Evolutionary conservation across 768 basidiomycete genomes (phyloP), one percentile per base, ranked within the genome.

Genomic region (Leccinum arenicola): DNA sequence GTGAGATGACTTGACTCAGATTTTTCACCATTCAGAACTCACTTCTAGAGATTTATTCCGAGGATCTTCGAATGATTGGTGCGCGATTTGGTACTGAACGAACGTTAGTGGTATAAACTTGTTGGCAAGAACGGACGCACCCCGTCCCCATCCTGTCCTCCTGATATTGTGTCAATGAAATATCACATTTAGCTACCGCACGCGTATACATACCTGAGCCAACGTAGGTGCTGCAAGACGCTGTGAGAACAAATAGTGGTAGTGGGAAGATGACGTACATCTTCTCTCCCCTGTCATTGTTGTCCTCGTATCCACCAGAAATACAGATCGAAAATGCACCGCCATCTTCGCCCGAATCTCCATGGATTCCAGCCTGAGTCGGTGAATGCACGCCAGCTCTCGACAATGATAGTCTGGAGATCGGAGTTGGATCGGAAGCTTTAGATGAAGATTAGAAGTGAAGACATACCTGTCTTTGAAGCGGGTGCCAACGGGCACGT

Each of bases 321-420:
- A 80, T 48, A 17, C 78, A 78, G 21, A 80, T 71, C 14, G 79
- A 80, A 54, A 66, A 78, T 8, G 78, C 76, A 2, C 74, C 73
- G 8, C 70, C 67, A 3, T 57, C 52, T 17, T 45, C 62, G 10
- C 1, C 27, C 3, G 68, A 10, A 27, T 72, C 68, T 1, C 79
- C 78, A 14, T 75, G 75, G 12, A 80, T 80, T 3, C 79, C 79
- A n/a, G 70, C 74, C 52, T 73, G 68, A 2, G 19, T 54, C 10
- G 59, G 72, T 6, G 62, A 70, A 56, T 80, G 79, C 1, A 78
- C 70, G 0, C 75, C 75, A 27, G 72, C 63, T 38, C 19, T 52
- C 12, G 62, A 58, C 6, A 76, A 62, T 0, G 45, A 35, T 35
- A 66, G 0, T 14, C 50, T 74, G 61, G 17, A 9, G 36, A 25